These are phyloP conservation scores for Colletotrichum eleusines DNA, from an alignment of 2,329 filamentous ascomycete genomes.

Conservation along the genomic window DNA sequence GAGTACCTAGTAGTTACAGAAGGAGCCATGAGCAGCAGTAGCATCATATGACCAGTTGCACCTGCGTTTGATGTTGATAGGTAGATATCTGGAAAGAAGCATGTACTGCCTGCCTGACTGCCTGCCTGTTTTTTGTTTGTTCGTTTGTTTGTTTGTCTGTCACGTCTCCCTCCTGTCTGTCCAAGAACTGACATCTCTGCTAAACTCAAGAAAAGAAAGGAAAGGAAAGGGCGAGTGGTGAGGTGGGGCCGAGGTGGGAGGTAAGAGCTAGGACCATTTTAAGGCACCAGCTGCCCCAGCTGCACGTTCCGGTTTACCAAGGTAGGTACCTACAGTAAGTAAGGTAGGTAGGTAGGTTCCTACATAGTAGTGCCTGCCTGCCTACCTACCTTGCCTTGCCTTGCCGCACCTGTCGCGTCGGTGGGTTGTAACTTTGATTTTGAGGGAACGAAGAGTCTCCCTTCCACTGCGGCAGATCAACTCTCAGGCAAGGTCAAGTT, in stretches of 20 bases:
- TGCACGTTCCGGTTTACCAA: slow-evolving; percentile 1
- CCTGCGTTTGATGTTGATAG: not conserved
- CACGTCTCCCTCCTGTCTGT: not conserved
- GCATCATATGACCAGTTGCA: not conserved
- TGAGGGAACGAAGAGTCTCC: not conserved
- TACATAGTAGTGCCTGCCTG: too few species aligned
- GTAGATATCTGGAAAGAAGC: not conserved
- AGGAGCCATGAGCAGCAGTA: not conserved
- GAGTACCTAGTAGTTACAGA: not conserved
- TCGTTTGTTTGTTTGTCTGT: too few species aligned
- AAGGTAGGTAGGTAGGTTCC: too few species aligned
- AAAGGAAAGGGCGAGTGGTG: slow-evolving; percentile 13
- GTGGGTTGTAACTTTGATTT: slow-evolving; percentile 15
- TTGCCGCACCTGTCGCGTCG: not conserved
- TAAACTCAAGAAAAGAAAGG: slow-evolving; percentile 5
- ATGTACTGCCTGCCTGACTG: not conserved
- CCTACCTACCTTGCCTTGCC: too few species aligned
- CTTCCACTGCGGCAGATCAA: slow-evolving; percentile 2
- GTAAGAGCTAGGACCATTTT: slow-evolving; percentile 25
- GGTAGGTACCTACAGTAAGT: too few species aligned
- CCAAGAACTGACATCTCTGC: not conserved
- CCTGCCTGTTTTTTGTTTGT: too few species aligned
- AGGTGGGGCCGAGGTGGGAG: slow-evolving; percentile 14
- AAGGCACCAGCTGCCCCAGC: slow-evolving; percentile 28
- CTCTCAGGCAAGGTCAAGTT: not conserved